Evolutionary conservation across 495 filamentous ascomycete species (phyloP).

Genomic region (Clohesyomyces aquaticus): DNA sequence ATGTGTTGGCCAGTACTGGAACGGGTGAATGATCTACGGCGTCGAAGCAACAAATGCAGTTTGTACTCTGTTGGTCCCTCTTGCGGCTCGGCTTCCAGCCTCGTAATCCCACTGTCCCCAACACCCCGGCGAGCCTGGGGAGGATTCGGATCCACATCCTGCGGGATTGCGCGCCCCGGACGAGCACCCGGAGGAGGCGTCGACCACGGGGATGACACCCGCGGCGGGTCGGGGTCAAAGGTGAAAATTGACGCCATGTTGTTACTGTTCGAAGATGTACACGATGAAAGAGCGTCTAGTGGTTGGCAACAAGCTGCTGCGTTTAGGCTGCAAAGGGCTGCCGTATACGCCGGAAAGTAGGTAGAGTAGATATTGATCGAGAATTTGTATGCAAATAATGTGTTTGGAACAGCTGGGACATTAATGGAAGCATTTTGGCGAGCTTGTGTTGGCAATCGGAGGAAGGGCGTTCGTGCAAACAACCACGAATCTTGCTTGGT

Average conservation of each 20-base stretch:
- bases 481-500: neutral
- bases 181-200: constrained; percentile 49
- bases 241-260: constrained; percentile 95
- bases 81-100: constrained; percentile 87
- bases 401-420: constrained; percentile 57
- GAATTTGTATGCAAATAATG: constrained; percentile 57
- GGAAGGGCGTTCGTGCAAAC: constrained; percentile 6
- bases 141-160: constrained; percentile 15
- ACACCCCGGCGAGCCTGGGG: neutral
- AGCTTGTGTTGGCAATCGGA: constrained; percentile 3
- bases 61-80: constrained; percentile 96
- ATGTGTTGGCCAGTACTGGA: constrained; percentile 64
- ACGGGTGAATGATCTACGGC: constrained; percentile 71
- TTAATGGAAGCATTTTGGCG: constrained; percentile 61
- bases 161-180: constrained; percentile 13
- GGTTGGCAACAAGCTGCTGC: neutral
- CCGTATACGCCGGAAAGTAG: constrained; percentile 34
- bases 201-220: constrained; percentile 89
- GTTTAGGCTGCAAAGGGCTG: constrained; percentile 19
- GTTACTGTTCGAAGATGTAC: neutral
- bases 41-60: constrained; percentile 83
- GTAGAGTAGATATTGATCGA: constrained; percentile 46
- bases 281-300: neutral
- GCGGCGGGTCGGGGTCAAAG: constrained; percentile 82
- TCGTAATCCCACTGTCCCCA: constrained; percentile 66